These are phyloP conservation scores for Eucalyptus globulus DNA, from an alignment of 345 rosid species.

Conservation along the genomic window DNA sequence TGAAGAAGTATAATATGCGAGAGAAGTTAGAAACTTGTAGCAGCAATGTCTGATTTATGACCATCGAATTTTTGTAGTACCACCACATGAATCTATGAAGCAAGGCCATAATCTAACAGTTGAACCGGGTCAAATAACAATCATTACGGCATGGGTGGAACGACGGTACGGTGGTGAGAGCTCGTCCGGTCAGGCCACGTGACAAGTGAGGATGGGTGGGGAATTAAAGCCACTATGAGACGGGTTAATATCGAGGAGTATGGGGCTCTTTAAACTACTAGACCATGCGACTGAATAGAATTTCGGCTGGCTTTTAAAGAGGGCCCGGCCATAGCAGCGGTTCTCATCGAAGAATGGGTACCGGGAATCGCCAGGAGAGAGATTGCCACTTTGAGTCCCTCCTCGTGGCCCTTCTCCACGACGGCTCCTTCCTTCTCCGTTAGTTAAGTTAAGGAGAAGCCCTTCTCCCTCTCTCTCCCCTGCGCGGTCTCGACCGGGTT, in stretches of 20 bases:
- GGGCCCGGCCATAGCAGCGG: background rate
- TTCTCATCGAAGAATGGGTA: background rate
- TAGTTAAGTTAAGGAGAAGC: no score
- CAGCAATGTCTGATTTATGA: background rate
- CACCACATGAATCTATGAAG: background rate
- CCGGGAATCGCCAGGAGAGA: background rate
- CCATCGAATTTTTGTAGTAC: background rate
- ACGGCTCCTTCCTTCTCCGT: constrained; percentile 14
- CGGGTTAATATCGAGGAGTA: background rate
- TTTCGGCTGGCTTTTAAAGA: background rate
- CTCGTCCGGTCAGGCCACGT: background rate
- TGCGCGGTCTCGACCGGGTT: no score
- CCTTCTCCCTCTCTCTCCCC: no score
- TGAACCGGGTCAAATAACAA: background rate
- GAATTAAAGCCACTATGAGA: background rate
- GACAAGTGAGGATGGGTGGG: background rate
- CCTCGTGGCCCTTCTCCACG: constrained; percentile 11
- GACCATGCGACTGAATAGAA: background rate
- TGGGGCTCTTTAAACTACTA: background rate
- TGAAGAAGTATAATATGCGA: background rate
- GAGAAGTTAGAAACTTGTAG: background rate
- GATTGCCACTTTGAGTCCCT: constrained; percentile 3
- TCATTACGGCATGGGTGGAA: background rate
- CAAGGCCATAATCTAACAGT: background rate
- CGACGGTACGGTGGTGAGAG: background rate